Base-by-base conservation (phyloP, 352 stramenopile species). In the Salisapilia sapeloensis region DNA sequence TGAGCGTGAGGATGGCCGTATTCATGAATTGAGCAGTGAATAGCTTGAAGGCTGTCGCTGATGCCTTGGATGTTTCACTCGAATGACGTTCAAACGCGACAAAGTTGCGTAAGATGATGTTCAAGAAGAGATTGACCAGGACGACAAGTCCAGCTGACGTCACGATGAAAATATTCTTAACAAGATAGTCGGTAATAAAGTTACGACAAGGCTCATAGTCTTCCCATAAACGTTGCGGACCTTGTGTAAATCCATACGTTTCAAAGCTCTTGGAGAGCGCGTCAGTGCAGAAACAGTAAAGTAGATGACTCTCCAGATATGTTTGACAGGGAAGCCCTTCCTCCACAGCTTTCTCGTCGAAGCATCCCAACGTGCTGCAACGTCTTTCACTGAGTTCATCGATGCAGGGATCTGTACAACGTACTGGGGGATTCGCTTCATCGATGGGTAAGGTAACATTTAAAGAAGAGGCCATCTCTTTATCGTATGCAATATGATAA, bases 21-120 rank as follows among this genome's bases (percentile, higher is more conserved):
- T 66, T 78, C 24, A 78, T 41, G 27, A 72, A 75, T 30, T 75
- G 58, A 12, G 59, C 53, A 8, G 35, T 32, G 26, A 78, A 70
- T 39, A 75, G 59, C 29, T 65, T 63, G 10, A 65, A 14, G 4
- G 53, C 48, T 14, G 69, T 53, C 15, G 48, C 33, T 4, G 60
- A 46, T 2, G 59, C 64, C 40, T 44, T 60, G 12, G 56, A 39
- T 2, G 62, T 72, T 35, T 69, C 59, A 27, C 59, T 75, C 8
- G 46, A 55, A 28, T 74, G 62, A 4, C 49, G 48, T 37, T 78
- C 62, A 22, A 75, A 67, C 2, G 42, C 39, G 4, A 50, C 47
- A 24, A 78, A 64, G 8, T 45, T 37, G 0, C 54, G 51, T 20
- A 78, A 32, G 11, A 71, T 60, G 2, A 22, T 52, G 24, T 67